These are phyloP conservation scores for Bruguiera parviflora DNA, from an alignment of 345 rosid species.

Conservation along the genomic window DNA sequence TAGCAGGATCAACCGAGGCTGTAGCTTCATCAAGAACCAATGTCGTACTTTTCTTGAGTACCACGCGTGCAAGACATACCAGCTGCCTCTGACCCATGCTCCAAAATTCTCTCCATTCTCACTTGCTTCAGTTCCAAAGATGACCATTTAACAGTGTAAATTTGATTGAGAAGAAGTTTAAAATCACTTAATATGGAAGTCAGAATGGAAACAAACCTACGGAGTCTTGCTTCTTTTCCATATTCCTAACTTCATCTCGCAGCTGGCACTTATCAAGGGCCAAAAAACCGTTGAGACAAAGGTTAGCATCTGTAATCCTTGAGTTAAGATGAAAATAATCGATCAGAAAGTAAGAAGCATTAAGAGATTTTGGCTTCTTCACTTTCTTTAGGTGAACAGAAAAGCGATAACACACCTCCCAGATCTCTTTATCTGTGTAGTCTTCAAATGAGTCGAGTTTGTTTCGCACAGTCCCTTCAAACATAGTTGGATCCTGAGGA, in stretches of 20 bases:
- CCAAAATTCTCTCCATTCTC: slow-evolving; percentile 95
- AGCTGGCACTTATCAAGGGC: slow-evolving; percentile 90
- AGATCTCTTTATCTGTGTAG: slow-evolving; percentile 55
- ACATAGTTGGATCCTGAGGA: slow-evolving; percentile 75
- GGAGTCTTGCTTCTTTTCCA: slow-evolving; percentile 66
- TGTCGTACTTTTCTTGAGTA: slow-evolving; percentile 71
- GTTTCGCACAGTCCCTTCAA: slow-evolving; percentile 54
- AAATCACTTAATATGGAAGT: neutral
- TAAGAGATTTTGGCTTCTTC: neutral
- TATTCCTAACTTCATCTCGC: slow-evolving; percentile 77
- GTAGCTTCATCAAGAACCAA: slow-evolving; percentile 90
- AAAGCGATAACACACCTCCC: slow-evolving; percentile 61
- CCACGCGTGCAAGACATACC: slow-evolving; percentile 73
- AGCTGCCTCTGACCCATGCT: slow-evolving; percentile 92
- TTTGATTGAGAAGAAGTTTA: neutral
- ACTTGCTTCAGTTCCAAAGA: slow-evolving; percentile 43
- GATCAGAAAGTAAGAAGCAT: no score
- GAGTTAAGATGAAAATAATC: no score
- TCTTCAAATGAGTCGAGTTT: slow-evolving; percentile 64
- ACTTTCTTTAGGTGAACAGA: no score
- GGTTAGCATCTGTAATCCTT: slow-evolving; percentile 25
- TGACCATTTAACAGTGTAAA: neutral
- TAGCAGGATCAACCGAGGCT: slow-evolving; percentile 81
- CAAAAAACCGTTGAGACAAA: slow-evolving; percentile 40
- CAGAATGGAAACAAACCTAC: slow-evolving; percentile 25